These are phyloP conservation scores for Umbelopsis isabellina DNA, from an alignment of 192 early-diverging fungal genomes.

Conservation along the genomic window DNA sequence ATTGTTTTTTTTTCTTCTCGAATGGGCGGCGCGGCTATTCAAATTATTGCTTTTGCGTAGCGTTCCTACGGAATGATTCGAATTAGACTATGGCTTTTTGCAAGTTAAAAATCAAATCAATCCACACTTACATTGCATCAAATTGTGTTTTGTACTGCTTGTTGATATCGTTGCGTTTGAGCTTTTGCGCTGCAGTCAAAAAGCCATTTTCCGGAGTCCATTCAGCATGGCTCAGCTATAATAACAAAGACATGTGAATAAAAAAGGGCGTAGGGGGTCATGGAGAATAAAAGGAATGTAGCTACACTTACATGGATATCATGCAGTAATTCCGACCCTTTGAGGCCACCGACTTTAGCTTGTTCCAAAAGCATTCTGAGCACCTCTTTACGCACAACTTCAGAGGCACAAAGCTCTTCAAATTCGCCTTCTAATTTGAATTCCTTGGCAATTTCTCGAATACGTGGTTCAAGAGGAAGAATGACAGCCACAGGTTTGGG, in stretches of 20 bases:
- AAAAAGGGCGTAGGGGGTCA: background rate
- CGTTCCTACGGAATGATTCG: background rate
- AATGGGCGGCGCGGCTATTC: background rate
- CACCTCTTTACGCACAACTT: conserved; percentile 56
- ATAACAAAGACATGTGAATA: conserved; percentile 17
- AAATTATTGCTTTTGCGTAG: conserved; percentile 6
- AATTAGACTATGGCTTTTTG: background rate
- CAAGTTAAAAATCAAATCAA: background rate
- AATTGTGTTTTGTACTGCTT: conserved; percentile 66
- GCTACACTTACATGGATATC: conserved; percentile 44
- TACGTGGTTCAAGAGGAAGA: conserved; percentile 62
- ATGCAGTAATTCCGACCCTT: conserved; percentile 73
- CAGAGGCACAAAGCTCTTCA: conserved; percentile 54
- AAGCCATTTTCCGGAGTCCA: conserved; percentile 87
- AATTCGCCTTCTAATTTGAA: conserved; percentile 49
- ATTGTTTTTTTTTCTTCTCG: conserved; percentile 1
- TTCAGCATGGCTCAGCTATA: conserved; percentile 68
- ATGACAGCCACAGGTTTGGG: conserved; percentile 78
- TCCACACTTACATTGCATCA: conserved; percentile 49
- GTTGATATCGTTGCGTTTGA: conserved; percentile 81
- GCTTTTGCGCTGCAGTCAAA: conserved; percentile 95
- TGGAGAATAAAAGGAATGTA: background rate
- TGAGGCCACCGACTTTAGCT: conserved; percentile 71
- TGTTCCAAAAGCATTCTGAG: conserved; percentile 46
- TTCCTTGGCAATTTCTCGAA: conserved; percentile 50